phyloP scores from a whole-genome alignment of 805 yeast species.

The Yarrowia osloensis region DNA sequence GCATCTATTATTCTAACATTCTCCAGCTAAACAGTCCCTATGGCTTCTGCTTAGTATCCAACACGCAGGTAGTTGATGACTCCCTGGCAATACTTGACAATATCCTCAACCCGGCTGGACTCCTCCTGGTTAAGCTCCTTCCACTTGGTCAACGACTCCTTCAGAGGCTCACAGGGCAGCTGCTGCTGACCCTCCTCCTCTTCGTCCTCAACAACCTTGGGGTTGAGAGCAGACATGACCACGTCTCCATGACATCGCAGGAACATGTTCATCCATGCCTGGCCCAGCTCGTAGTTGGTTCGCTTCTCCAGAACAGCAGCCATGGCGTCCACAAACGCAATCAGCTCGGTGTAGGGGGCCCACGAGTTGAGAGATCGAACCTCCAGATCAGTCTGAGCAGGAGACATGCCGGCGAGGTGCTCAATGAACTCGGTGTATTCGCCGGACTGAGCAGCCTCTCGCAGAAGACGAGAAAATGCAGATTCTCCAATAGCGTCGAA shows the following conservation, averaged over 20 bases:
- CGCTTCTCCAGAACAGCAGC: conserved; percentile 58
- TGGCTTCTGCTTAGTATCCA: conserved; percentile 5
- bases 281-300: conserved; percentile 70
- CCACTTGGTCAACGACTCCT: conserved; percentile 54
- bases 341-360: conserved; percentile 69
- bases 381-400: conserved; percentile 81
- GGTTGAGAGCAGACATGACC: conserved; percentile 43
- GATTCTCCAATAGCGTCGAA: conserved; percentile 60
- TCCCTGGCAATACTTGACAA: conserved; percentile 79
- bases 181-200: conserved; percentile 34
- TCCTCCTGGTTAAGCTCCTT: conserved; percentile 46
- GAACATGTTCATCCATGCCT: conserved; percentile 76
- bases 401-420: conserved; percentile 62
- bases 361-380: conserved; percentile 68
- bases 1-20: background rate
- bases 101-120: conserved; percentile 58
- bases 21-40: background rate
- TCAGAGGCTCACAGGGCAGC: conserved; percentile 32
- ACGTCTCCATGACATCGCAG: conserved; percentile 83
- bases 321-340: conserved; percentile 67
- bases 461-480: conserved; percentile 64
- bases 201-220: conserved; percentile 28
- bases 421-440: conserved; percentile 56
- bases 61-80: conserved; percentile 59
- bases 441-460: conserved; percentile 50